Percentiles rank a stretch among this genome's conserved stretches.
Evolutionary conservation across 2,329 filamentous ascomycete species (phyloP).

Genomic region (Ascochyta fabae): DNA sequence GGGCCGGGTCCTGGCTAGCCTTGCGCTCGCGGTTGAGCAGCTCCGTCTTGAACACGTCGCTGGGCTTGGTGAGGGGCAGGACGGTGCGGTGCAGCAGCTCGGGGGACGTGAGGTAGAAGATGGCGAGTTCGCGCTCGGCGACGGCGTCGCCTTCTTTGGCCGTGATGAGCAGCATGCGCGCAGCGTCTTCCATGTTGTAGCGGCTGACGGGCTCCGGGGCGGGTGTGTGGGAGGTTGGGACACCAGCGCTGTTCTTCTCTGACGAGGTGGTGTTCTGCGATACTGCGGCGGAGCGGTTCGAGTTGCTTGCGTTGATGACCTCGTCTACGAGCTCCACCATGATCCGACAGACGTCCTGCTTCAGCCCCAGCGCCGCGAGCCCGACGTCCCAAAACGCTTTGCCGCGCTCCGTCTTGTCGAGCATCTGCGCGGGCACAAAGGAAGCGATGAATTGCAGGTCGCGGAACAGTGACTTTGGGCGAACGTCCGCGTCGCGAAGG

Average conservation of each 20-base stretch:
- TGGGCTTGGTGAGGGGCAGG: constrained; percentile 80
- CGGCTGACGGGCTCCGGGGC: constrained; percentile 58
- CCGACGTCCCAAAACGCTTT: constrained; percentile 93
- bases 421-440: constrained; percentile 63
- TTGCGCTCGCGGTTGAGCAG: constrained; percentile 72
- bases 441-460: constrained; percentile 64
- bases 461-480: constrained; percentile 56
- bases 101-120: constrained; percentile 91
- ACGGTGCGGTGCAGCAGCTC: constrained; percentile 82
- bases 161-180: constrained; percentile 88
- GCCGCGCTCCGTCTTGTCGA: constrained; percentile 64
- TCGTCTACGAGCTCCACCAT: constrained; percentile 79
- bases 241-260: constrained; percentile 25
- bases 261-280: constrained; percentile 34
- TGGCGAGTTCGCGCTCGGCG: constrained; percentile 89
- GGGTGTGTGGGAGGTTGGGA: constrained; percentile 13
- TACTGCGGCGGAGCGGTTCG: constrained; percentile 59
- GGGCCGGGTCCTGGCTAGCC: constrained; percentile 62
- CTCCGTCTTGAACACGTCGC: constrained; percentile 88
- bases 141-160: constrained; percentile 89
- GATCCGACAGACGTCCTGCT: constrained; percentile 83
- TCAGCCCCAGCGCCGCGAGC: constrained; percentile 84
- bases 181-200: constrained; percentile 79
- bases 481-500: constrained; percentile 53
- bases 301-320: constrained; percentile 69